Evolutionary conservation across 805 yeast genomes (phyloP).

Genomic region (Nakazawaea ishiwadae): DNA sequence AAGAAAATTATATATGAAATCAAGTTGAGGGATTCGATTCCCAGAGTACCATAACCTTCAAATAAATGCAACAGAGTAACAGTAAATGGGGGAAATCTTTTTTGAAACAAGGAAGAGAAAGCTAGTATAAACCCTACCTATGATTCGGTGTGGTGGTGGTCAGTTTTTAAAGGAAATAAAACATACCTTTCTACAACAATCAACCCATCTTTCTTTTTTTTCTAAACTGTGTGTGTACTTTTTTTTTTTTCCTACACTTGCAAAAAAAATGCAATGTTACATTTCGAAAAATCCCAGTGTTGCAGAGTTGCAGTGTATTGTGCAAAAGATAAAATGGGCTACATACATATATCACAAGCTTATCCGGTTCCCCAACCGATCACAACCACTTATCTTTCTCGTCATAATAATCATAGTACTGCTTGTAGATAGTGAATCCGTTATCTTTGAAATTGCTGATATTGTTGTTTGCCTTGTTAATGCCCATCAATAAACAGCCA

Average conservation of each 20-base stretch:
- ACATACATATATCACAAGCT: no score
- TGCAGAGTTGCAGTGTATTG: no score
- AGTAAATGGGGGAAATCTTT: no score
- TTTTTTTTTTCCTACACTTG: neutral
- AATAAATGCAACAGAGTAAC: slow-evolving; percentile 7
- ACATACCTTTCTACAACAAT: no score
- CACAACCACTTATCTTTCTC: slow-evolving; percentile 15
- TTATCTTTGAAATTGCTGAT: slow-evolving; percentile 16
- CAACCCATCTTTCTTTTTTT: no score
- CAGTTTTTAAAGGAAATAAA: no score
- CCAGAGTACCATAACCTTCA: neutral
- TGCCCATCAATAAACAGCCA: slow-evolving; percentile 13
- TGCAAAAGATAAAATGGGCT: no score
- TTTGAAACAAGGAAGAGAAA: no score
- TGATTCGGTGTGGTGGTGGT: no score
- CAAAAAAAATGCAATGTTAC: slow-evolving; percentile 3
- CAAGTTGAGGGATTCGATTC: neutral
- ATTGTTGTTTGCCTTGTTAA: slow-evolving; percentile 10
- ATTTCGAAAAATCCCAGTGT: neutral
- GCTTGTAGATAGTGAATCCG: slow-evolving; percentile 21
- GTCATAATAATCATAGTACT: slow-evolving; percentile 20
- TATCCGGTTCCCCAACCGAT: neutral
- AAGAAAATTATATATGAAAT: slow-evolving; percentile 1
- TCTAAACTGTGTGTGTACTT: no score
- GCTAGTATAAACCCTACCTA: no score